Evolutionary conservation across 805 yeast genomes (phyloP).

Genomic region (Spathaspora girioi): DNA sequence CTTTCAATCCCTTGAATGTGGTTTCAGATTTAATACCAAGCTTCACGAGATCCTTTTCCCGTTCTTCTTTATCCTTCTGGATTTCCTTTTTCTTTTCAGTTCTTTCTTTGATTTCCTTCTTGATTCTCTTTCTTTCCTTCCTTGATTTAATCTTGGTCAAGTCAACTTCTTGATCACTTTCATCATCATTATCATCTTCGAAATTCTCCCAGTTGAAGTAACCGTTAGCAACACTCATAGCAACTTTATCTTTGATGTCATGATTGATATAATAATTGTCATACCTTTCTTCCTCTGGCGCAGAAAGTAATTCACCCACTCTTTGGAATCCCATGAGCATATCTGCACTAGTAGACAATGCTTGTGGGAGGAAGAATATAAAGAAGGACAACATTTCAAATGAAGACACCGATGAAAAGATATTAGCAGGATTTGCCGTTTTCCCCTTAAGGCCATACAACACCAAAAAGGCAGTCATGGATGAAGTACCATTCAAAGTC

Average conservation of each 20-base stretch:
- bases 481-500: slow-evolving; percentile 61
- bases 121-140: slow-evolving; percentile 19
- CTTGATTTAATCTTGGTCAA: slow-evolving; percentile 1
- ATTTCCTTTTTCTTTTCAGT: slow-evolving; percentile 1
- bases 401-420: slow-evolving; percentile 64
- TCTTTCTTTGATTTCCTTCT: slow-evolving; percentile 6
- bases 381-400: slow-evolving; percentile 59
- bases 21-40: neutral
- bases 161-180: slow-evolving; percentile 11
- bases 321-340: slow-evolving; percentile 58
- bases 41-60: slow-evolving; percentile 1
- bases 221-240: slow-evolving; percentile 10
- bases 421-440: slow-evolving; percentile 46
- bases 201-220: neutral
- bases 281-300: slow-evolving; percentile 31
- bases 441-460: slow-evolving; percentile 23
- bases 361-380: slow-evolving; percentile 61
- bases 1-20: slow-evolving; percentile 33
- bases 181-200: slow-evolving; percentile 10
- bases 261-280: neutral
- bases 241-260: slow-evolving; percentile 16
- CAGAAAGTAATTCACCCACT: slow-evolving; percentile 46
- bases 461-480: slow-evolving; percentile 48
- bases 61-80: slow-evolving; percentile 4
- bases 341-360: slow-evolving; percentile 62